These are phyloP conservation scores for Daldinia sp. DNA, from an alignment of 2,329 filamentous ascomycete species.

Conservation along the genomic window DNA sequence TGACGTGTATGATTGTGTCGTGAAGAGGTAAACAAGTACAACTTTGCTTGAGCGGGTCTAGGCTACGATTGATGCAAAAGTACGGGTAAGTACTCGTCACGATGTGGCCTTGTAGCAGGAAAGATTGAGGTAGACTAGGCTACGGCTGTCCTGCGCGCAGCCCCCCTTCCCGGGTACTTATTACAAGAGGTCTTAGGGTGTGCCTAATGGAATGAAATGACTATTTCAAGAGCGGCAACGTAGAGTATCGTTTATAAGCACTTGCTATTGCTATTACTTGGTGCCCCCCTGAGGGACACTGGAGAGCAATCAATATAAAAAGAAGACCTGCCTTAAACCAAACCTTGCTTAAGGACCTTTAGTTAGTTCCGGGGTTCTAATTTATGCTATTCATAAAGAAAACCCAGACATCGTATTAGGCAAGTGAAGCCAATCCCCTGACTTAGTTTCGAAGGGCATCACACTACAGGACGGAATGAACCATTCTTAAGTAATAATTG, in stretches of 20 bases:
- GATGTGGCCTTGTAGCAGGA: neutral
- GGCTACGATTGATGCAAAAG: neutral
- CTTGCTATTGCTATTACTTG: neutral
- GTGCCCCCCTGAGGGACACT: neutral
- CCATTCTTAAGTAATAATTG: neutral
- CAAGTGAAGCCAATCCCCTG: neutral
- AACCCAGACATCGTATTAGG: no score
- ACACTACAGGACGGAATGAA: neutral
- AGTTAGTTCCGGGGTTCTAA: no score
- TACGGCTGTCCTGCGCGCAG: neutral
- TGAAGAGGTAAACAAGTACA: neutral
- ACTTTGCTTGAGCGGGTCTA: neutral
- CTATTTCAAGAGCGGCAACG: neutral
- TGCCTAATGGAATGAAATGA: neutral
- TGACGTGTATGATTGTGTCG: neutral
- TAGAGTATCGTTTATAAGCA: neutral
- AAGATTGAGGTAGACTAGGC: neutral
- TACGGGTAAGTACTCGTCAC: neutral
- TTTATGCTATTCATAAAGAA: no score
- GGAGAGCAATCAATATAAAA: no score
- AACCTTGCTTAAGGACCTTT: neutral
- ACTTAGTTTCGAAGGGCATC: neutral
- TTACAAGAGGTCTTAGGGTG: neutral
- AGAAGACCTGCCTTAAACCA: no score
- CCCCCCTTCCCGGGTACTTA: neutral